Evolutionary conservation across 208 protist genomes (phyloP).

Genomic region (Herpetomonas muscarum): DNA sequence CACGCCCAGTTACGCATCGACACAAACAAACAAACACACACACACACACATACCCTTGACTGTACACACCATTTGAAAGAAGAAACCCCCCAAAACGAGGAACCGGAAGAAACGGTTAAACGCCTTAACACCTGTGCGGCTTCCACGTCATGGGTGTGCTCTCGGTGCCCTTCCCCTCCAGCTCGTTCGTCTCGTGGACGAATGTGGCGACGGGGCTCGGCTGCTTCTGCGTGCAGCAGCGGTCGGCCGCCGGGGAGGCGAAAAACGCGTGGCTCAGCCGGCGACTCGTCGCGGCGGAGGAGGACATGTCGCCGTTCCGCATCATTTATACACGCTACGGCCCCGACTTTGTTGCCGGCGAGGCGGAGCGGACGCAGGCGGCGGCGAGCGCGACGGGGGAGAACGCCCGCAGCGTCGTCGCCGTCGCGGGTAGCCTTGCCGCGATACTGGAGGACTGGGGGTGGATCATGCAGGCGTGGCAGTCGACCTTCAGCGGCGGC

Average conservation of each 20-base stretch:
- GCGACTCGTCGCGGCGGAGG: slow-evolving; percentile 11
- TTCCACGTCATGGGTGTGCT: slow-evolving; percentile 16
- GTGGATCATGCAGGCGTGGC: slow-evolving; percentile 3
- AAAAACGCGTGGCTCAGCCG: slow-evolving; percentile 33
- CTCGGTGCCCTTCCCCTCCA: slow-evolving; percentile 10
- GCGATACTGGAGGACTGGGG: slow-evolving; percentile 28
- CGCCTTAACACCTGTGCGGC: too few species aligned
- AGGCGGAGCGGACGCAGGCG: background rate
- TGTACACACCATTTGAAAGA: too few species aligned
- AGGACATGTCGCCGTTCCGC: slow-evolving; percentile 24
- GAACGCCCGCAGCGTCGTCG: slow-evolving; percentile 24
- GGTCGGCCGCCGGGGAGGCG: slow-evolving; percentile 20
- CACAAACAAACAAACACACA: too few species aligned
- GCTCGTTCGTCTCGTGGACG: slow-evolving; percentile 25
- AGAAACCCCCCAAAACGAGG: too few species aligned
- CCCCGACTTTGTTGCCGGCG: slow-evolving; percentile 26
- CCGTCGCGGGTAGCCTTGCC: slow-evolving; percentile 13
- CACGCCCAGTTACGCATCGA: too few species aligned
- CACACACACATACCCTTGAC: background rate
- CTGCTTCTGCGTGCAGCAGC: slow-evolving; percentile 43
- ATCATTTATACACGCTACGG: slow-evolving; percentile 38
- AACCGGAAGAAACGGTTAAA: too few species aligned
- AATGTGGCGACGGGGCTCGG: slow-evolving; percentile 27
- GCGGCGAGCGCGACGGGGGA: background rate
- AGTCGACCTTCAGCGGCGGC: background rate